These are phyloP conservation scores for Melampsora americana DNA, from an alignment of 1,284 basidiomycete species.

Conservation along the genomic window DNA sequence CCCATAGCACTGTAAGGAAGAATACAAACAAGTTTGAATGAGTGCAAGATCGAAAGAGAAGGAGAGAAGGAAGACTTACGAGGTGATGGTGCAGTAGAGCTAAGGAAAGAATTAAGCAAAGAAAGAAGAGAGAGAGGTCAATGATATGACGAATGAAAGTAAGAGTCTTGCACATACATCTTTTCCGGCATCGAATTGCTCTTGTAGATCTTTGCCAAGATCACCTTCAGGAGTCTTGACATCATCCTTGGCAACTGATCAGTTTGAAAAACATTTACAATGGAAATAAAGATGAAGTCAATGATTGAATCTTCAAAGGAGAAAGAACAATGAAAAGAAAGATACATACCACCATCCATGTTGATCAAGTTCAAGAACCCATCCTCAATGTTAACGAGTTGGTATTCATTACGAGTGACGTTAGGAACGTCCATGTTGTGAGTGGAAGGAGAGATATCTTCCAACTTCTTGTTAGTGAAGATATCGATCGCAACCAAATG, in stretches of 20 bases:
- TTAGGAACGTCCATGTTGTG: constrained; percentile 99
- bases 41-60: neutral
- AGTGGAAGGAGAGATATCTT: constrained; percentile 97
- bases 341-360: constrained; percentile 62
- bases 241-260: constrained; percentile 74
- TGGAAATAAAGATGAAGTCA: neutral
- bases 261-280: neutral
- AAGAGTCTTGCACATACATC: constrained; percentile 56
- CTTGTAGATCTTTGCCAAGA: constrained; percentile 71
- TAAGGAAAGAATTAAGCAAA: neutral
- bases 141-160: neutral
- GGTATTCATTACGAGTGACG: constrained; percentile 84
- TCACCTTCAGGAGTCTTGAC: constrained; percentile 87
- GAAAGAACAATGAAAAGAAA: neutral
- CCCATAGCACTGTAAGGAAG: constrained; percentile 29
- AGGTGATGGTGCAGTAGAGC: constrained; percentile 44
- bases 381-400: constrained; percentile 66
- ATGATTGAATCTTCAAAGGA: neutral
- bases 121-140: neutral
- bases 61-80: constrained; percentile 1
- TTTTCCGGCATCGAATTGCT: constrained; percentile 78
- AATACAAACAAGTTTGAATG: neutral
- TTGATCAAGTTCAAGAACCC: constrained; percentile 92
- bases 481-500: constrained; percentile 89
- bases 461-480: constrained; percentile 52